Percentiles rank a stretch among this genome's conserved stretches.
Conservation (phyloP, 441 rosid genomes). For the Erodium trifolium region DNA sequence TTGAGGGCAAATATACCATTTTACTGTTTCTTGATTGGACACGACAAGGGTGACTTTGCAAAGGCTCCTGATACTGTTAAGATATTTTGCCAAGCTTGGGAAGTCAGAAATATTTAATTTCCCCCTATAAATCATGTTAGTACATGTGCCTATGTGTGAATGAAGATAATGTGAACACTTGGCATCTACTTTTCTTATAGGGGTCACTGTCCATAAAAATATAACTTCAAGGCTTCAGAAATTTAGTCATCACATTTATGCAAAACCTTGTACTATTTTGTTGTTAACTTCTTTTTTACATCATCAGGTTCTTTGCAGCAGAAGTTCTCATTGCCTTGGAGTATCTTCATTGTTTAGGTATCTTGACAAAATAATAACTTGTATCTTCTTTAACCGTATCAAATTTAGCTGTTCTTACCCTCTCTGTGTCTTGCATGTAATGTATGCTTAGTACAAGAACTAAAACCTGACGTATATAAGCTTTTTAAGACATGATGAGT, state of each 20-base stretch:
- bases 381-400: slow-evolving; percentile 3
- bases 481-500: not conserved
- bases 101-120: too few relatives aligned
- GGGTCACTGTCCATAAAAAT: too few relatives aligned
- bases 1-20: too few relatives aligned
- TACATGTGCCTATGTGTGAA: too few relatives aligned
- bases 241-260: not conserved
- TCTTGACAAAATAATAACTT: slow-evolving; percentile 8
- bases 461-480: not conserved
- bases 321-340: slow-evolving; percentile 85
- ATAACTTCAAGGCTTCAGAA: too few relatives aligned
- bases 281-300: slow-evolving; percentile 1
- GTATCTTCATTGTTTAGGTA: slow-evolving; percentile 97
- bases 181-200: too few relatives aligned
- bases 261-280: slow-evolving; percentile 11
- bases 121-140: too few relatives aligned
- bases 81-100: too few relatives aligned
- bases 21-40: too few relatives aligned
- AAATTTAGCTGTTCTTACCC: slow-evolving; percentile 2
- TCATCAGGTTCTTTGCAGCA: slow-evolving; percentile 84
- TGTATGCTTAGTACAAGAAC: not conserved
- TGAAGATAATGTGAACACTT: too few relatives aligned
- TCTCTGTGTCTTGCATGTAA: not conserved
- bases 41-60: too few relatives aligned
- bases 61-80: too few relatives aligned